These are phyloP conservation scores for Immersiella caudata DNA, from an alignment of 495 filamentous ascomycete genomes.

Conservation along the genomic window DNA sequence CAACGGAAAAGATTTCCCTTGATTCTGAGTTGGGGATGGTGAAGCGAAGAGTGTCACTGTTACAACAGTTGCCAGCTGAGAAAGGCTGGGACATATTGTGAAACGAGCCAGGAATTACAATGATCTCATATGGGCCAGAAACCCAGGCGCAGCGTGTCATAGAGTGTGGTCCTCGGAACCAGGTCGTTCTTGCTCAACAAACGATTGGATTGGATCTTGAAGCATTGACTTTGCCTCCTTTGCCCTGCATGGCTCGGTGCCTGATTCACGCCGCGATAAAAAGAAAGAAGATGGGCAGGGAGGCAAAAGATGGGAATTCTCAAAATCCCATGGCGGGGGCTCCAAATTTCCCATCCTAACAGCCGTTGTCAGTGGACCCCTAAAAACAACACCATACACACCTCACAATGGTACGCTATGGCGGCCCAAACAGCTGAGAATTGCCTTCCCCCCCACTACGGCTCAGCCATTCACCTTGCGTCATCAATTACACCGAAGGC, in stretches of 20 bases:
- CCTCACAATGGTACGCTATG: not conserved
- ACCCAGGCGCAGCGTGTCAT: not conserved
- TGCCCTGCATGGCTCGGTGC: not conserved
- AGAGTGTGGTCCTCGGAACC: not conserved
- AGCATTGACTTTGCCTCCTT: not conserved
- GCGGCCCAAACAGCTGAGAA: not conserved
- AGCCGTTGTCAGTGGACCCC: not conserved
- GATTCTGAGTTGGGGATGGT: too few relatives aligned
- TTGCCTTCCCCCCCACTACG: not conserved
- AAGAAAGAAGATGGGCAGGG: not conserved
- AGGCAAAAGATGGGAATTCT: not conserved
- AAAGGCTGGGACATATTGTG: not conserved
- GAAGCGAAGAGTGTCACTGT: too few relatives aligned
- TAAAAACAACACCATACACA: not conserved
- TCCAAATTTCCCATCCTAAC: not conserved
- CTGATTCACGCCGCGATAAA: not conserved
- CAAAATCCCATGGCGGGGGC: not conserved
- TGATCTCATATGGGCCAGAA: not conserved
- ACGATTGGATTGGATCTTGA: not conserved
- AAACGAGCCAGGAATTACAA: not conserved
- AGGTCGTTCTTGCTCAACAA: not conserved
- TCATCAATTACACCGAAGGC: not conserved
- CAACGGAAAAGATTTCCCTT: too few relatives aligned
- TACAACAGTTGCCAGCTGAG: not conserved
- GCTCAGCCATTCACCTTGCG: not conserved